phyloP scores from a whole-genome alignment of 169 alveolate genomes.

The Plasmodium ovale region DNA sequence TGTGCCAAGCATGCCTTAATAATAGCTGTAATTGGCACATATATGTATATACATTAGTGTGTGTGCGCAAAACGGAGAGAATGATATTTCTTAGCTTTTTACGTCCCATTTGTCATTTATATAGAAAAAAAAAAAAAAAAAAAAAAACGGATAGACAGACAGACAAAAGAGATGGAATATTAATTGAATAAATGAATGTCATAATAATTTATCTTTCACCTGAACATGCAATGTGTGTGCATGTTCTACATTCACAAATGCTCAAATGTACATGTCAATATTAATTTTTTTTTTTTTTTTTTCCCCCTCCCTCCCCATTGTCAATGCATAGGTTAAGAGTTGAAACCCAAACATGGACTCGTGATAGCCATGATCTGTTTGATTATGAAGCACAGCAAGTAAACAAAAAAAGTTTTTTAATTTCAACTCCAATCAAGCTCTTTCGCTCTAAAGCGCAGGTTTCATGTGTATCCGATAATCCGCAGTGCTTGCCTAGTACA shows the following conservation, averaged over 20 bases:
- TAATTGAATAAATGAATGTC: neutral
- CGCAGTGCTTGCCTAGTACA: constrained; percentile 62
- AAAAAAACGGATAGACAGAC: too few species aligned
- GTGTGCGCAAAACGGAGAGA: neutral
- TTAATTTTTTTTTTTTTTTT: constrained; percentile 47
- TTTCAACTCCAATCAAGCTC: constrained; percentile 75
- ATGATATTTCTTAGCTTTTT: neutral
- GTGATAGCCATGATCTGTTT: constrained; percentile 96
- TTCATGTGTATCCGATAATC: constrained; percentile 74
- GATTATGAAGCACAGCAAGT: constrained; percentile 95
- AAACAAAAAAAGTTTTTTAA: constrained; percentile 80
- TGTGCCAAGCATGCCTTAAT: too few species aligned
- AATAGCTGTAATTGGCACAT: too few species aligned
- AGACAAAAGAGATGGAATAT: constrained; percentile 3
- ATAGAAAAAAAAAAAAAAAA: constrained; percentile 10
- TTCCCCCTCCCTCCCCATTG: too few species aligned
- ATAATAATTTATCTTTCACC: neutral
- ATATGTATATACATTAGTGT: neutral
- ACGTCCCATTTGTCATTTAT: neutral
- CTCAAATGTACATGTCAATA: neutral
- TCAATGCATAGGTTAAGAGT: constrained; percentile 84
- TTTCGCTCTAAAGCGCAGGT: constrained; percentile 75
- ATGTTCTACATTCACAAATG: neutral
- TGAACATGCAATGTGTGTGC: neutral
- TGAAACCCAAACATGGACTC: constrained; percentile 93